Evolutionary conservation across 2,329 filamentous ascomycete species (phyloP).

Genomic region (Penicillium sp.): DNA sequence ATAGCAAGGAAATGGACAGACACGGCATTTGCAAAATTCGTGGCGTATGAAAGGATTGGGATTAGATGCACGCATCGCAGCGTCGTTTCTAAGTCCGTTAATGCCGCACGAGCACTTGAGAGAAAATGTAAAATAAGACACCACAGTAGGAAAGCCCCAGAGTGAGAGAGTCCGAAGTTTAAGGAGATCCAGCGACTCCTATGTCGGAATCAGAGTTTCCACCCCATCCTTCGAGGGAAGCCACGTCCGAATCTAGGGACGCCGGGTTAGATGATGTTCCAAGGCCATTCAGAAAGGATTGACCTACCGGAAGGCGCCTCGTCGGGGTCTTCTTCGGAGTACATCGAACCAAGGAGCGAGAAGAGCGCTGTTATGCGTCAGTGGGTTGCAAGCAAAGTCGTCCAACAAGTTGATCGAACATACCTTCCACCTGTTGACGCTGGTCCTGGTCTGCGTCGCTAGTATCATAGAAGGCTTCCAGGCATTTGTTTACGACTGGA

Average conservation of each 20-base stretch:
- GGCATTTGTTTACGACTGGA: slow-evolving; percentile 38
- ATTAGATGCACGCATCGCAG: slow-evolving; percentile 1
- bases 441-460: slow-evolving; percentile 36
- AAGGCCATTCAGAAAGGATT: slow-evolving; percentile 10
- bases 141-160: neutral
- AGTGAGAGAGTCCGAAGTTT: slow-evolving; percentile 1
- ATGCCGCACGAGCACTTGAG: slow-evolving; percentile 3
- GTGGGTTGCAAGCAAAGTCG: neutral
- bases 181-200: slow-evolving; percentile 38
- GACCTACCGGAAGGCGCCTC: slow-evolving; percentile 41
- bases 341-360: slow-evolving; percentile 34
- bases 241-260: slow-evolving; percentile 39
- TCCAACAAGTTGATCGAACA: slow-evolving; percentile 3
- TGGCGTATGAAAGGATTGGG: neutral
- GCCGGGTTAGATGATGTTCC: slow-evolving; percentile 2
- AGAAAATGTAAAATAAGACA: neutral
- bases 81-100: neutral
- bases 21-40: slow-evolving; percentile 10
- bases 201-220: slow-evolving; percentile 44
- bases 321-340: slow-evolving; percentile 37
- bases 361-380: slow-evolving; percentile 28
- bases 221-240: slow-evolving; percentile 43
- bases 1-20: neutral
- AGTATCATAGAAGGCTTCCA: slow-evolving; percentile 38
- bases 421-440: slow-evolving; percentile 37